Base-by-base conservation (phyloP, 2,329 filamentous ascomycete species). In the Boeremia exigua region DNA sequence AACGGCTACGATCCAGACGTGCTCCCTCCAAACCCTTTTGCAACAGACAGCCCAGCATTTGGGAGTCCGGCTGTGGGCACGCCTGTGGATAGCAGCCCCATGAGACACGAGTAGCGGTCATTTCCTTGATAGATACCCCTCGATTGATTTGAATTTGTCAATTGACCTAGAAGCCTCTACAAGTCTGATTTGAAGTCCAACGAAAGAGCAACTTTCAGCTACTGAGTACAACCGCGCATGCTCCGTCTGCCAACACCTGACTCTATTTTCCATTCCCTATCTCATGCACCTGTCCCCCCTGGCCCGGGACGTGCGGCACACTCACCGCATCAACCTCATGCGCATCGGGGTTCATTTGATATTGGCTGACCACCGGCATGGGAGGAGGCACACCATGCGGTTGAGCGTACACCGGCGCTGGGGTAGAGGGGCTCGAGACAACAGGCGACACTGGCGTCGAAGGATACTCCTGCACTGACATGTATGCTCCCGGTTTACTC, bases 371-470 rank as follows among this genome's bases (percentile, higher is more conserved):
- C 15, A 51, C 43, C 34, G 45, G 52, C 48, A 48, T 25, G 4
- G 53, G 36, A 25, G 58, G 27, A 30, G 45, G 29, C 15, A 40
- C 54, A 39, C 30, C 43, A 32, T 52, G 37, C 12, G 64, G 62
- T 47, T 67, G 63, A n/a, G 48, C 45, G 47, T 69, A 69, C 15
- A 61, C 59, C 1, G 67, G 68, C 9, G 62, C 65, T 3, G 68
- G 68, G 4, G 66, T 67, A 2, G 62, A 34, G 2, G 67, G 67
- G 56, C 61, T 63, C 5, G 63, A 68, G 19, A 68, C 58, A 5
- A 34, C 34, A n/a, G 45, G 45, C n/a, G 34, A 48, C 7, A 48
- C 45, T 9, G 57, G 51, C 4, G 65, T 49, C 28, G 52, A 12
- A 2, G 53, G 52, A 33, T 65, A 63, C 19, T 67, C 62, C 4